Conservation (phyloP, 805 yeast genomes). For the Nakazawaea wyomingensis region DNA sequence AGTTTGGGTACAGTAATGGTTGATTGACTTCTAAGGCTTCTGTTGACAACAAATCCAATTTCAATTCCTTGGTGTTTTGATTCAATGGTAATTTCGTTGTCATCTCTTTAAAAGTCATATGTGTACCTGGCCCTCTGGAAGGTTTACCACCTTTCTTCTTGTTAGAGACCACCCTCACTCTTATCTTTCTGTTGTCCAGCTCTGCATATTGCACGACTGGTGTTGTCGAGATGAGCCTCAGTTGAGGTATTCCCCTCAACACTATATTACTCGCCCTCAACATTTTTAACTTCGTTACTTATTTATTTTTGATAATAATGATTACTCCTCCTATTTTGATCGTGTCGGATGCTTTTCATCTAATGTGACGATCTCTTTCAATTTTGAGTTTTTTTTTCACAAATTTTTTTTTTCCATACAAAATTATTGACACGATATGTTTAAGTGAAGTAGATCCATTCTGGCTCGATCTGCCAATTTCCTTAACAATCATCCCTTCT, state of each 20-base stretch:
- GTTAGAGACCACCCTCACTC: slow-evolving; percentile 9
- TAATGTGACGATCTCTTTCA: no score
- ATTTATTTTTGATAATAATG: no score
- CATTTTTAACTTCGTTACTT: no score
- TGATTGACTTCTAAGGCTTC: neutral
- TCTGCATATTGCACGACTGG: neutral
- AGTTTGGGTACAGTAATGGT: slow-evolving; percentile 35
- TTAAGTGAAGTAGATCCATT: no score
- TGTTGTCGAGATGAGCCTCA: neutral
- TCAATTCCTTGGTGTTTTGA: neutral
- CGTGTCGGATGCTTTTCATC: no score
- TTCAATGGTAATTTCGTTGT: slow-evolving; percentile 2
- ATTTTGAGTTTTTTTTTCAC: no score
- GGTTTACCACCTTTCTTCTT: slow-evolving; percentile 12
- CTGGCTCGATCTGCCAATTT: no score
- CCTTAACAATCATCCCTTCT: no score
- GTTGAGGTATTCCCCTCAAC: slow-evolving; percentile 1
- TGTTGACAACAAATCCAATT: slow-evolving; percentile 1
- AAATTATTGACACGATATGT: no score
- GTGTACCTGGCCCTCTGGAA: slow-evolving; percentile 11
- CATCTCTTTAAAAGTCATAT: slow-evolving; percentile 11
- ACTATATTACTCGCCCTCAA: neutral
- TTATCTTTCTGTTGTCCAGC: slow-evolving; percentile 6
- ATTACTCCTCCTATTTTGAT: no score
- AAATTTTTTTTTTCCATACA: no score